Evolutionary conservation across 441 rosid species (phyloP).

Genomic region (Pelargonium australe): DNA sequence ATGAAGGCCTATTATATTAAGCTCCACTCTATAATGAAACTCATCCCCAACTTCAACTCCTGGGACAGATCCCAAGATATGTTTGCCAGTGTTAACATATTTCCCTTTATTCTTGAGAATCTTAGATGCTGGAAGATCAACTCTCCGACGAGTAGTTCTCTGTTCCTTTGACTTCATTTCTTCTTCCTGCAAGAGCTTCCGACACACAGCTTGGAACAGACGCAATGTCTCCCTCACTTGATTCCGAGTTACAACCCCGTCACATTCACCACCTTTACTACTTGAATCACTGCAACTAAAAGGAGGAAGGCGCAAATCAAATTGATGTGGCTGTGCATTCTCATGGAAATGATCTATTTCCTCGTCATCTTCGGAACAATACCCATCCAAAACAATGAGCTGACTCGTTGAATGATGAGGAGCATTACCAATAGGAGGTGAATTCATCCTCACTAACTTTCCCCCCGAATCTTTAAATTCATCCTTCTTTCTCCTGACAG

Average conservation of each 20-base stretch:
- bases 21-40: conserved; percentile 75
- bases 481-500: conserved; percentile 16
- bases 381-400: conserved; percentile 17
- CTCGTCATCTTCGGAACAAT: conserved; percentile 19
- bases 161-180: conserved; percentile 40
- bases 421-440: not conserved
- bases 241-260: conserved; percentile 32
- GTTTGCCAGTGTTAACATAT: conserved; percentile 34
- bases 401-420: conserved; percentile 1
- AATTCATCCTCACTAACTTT: not conserved
- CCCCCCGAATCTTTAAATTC: conserved; percentile 26
- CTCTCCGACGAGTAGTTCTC: conserved; percentile 28
- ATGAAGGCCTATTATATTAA: conserved; percentile 76
- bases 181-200: conserved; percentile 62
- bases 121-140: conserved; percentile 50
- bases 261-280: conserved; percentile 21
- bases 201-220: conserved; percentile 52
- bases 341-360: conserved; percentile 15
- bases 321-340: conserved; percentile 18
- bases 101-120: conserved; percentile 49
- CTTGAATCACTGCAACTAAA: conserved; percentile 21
- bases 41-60: conserved; percentile 91
- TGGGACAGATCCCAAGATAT: conserved; percentile 64
- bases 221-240: conserved; percentile 72
- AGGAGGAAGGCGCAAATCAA: conserved; percentile 46